A percentile compares a stretch with the other conserved stretches of the same genome.
phyloP scores from a whole-genome alignment of 2,329 filamentous ascomycete genomes.

The Colletotrichum eleusines region DNA sequence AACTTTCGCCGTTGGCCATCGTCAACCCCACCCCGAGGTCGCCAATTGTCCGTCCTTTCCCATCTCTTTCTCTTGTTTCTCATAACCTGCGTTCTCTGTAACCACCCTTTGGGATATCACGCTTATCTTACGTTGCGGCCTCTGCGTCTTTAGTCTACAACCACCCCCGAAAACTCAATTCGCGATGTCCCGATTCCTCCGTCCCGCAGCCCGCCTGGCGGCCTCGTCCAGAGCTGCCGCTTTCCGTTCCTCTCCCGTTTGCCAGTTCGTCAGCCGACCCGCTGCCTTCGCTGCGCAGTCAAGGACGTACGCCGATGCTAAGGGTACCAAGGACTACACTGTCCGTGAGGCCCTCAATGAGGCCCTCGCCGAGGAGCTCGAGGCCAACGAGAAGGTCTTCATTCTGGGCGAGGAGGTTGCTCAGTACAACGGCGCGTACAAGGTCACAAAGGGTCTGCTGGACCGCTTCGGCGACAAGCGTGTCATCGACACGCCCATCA shows the following conservation, averaged over 20 bases:
- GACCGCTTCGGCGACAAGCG: conserved; percentile 98
- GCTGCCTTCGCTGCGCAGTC: conserved; percentile 58
- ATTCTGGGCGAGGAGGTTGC: conserved; percentile 97
- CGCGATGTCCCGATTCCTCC: conserved; percentile 64
- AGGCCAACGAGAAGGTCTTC: conserved; percentile 94
- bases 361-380: conserved; percentile 96
- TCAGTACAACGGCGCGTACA: conserved; percentile 99
- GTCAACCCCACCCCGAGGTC: conserved; percentile 34
- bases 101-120: conserved; percentile 4
- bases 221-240: conserved; percentile 56
- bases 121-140: conserved; percentile 27
- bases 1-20: conserved; percentile 40
- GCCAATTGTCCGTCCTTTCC: conserved; percentile 9
- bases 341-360: conserved; percentile 98
- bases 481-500: conserved; percentile 98
- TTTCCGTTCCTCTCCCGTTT: conserved; percentile 51
- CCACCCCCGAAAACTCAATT: conserved; percentile 31
- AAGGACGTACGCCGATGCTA: conserved; percentile 67
- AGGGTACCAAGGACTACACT: conserved; percentile 89
- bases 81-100: neutral
- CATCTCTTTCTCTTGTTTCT: neutral
- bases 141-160: conserved; percentile 10
- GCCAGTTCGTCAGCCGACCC: conserved; percentile 52
- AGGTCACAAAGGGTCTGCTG: conserved; percentile 97
- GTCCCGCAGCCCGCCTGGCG: conserved; percentile 63